Evolutionary conservation across 192 early-diverging fungal species (phyloP), one percentile per base, ranked within the genome.

Genomic region (Diversispora epigaea): DNA sequence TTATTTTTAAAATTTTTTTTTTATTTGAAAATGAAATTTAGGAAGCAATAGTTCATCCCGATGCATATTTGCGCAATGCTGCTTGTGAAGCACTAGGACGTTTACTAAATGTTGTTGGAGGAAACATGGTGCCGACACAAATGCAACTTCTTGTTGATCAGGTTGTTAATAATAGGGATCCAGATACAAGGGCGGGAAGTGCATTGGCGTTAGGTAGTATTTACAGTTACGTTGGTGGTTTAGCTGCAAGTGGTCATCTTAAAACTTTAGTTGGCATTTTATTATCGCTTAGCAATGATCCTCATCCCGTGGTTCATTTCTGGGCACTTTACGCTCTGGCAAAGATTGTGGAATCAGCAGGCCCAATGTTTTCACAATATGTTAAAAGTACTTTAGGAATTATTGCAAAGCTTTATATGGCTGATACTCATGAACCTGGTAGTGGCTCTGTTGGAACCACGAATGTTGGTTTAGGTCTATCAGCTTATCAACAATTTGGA

Each of bases 121-220:
- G 87, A 4, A 61, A 85, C 12, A 86, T 93, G 71, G 84, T 93
- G 21, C 87, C 92, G 60, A 84, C 86, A 25, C 83, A 93, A 40
- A 90, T 94, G 62, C 89, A 94, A 71, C 80, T 82, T 25, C 81
- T 94, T n/a, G 89, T 94, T 32, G 92, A 95, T 67, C 87, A 92
- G 81, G 93, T 97, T 2, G 94, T 98, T 25, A 91, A 92, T 19
- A 93, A 93, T 62, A 86, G 96, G 8, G 96, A 98, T 68, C 96
- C 95, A 4, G 96, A 98, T 85, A 90, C 92, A 3, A 90, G 98
- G 3, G 94, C 96, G 1, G 96, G 98, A n/a, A 90, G 92, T 8
- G 91, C 94, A 0, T 84, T 98, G 2, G 96, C 95, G 0, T 84
- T 99, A 25, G 98, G 96, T 1, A 89, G 90, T 41, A 91, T 98